Evolutionary conservation across 2,329 filamentous ascomycete genomes (phyloP), one percentile per base, ranked within the genome.

Genomic region (Aspergillus pseudoviridinutans): DNA sequence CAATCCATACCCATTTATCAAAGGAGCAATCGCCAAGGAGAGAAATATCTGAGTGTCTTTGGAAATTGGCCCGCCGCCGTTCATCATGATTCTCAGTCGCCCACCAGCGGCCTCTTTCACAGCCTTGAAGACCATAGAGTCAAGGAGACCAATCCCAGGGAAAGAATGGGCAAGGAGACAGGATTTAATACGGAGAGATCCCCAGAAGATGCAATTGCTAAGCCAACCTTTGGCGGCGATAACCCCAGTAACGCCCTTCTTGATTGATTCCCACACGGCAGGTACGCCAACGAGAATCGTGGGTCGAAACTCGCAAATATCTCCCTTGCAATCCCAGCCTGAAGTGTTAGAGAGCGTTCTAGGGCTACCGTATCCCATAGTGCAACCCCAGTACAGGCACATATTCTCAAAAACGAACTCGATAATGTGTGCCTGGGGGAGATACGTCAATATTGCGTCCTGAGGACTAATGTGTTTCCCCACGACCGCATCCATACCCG

Each of bases 391-490:
- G 77, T 87, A 94, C 60, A 99, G 77, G 58, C 89, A 91, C 7
- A 93, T 81, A 73, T 96, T 97, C 78, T 99, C 94, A 64, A 99
- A 91, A 58, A 93, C 89, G 75, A 96, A 94, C 76, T 99, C 94
- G 67, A 99, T 87, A 68, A 97, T 97, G 72, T 99, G 94, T 2
- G 94, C 92, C 54, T 96, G 87, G 1, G 94, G 94, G 17, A 99
- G 85, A 75, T 97, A 99, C 22, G 92, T 91, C 49, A 99, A 83
- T 46, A 97, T 81, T 49, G 84, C 84, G 66, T 99, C 94, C 50
- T 83, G 85, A 57, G 88, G 86, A 58, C 87, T 88, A 51, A 97
- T 84, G 67, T 88, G 88, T 58, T 87, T 86, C 24, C 89, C 90
- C 50, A 97, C 87, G 61, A 91, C 87, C 44, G 84, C 83, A 69